phyloP scores from a whole-genome alignment of 257 asterid species.

The Solanum okadae region DNA sequence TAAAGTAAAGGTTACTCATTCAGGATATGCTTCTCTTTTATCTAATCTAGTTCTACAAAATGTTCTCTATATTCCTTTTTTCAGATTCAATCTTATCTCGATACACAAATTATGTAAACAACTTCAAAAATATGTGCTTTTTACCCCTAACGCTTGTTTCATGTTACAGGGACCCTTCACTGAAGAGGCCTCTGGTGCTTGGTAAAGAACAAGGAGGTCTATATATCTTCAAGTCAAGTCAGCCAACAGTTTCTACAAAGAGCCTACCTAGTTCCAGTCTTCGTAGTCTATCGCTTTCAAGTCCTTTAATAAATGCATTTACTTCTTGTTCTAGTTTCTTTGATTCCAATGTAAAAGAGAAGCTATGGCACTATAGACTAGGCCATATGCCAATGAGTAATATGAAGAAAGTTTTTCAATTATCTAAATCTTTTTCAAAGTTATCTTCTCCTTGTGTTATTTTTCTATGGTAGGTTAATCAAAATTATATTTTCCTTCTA shows the following conservation, averaged over 20 bases:
- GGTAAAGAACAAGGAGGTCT: background rate
- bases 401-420: background rate
- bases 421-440: background rate
- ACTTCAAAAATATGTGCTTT: no score
- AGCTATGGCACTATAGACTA: background rate
- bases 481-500: background rate
- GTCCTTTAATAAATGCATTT: background rate
- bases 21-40: background rate
- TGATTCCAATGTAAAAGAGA: background rate
- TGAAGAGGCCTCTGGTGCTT: background rate
- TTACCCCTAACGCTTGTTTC: background rate
- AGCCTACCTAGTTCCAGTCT: background rate
- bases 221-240: background rate
- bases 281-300: background rate
- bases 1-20: background rate
- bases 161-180: background rate
- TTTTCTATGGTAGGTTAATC: background rate
- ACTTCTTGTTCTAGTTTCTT: background rate
- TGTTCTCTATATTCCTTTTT: background rate
- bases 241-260: no score
- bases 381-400: background rate
- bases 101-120: background rate
- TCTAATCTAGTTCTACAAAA: background rate
- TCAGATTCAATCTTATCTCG: background rate
- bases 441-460: background rate